Conservation (phyloP, 1,284 basidiomycete species). For the Heterobasidion irregulare region DNA sequence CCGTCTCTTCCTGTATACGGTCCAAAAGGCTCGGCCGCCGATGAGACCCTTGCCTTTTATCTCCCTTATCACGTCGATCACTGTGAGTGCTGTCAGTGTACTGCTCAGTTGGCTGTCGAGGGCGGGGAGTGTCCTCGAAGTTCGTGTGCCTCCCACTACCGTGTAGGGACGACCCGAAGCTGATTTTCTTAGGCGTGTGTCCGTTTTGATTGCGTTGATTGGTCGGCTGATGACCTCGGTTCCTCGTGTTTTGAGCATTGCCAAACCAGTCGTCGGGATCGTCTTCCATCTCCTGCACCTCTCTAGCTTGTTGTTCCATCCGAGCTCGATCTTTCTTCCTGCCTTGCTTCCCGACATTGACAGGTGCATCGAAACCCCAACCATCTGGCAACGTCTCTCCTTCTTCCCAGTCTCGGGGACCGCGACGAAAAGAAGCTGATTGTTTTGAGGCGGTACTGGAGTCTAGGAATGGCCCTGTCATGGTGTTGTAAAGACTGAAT, state of each 20-base stretch:
- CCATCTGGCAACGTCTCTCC: constrained; percentile 26
- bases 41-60: background rate
- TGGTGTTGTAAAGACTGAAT: constrained; percentile 64
- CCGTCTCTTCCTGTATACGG: constrained; percentile 3
- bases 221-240: constrained; percentile 12
- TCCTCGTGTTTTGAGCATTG: constrained; percentile 18
- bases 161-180: constrained; percentile 22
- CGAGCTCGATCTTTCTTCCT: constrained; percentile 50
- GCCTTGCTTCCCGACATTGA: constrained; percentile 57
- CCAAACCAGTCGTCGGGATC: constrained; percentile 59
- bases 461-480: constrained; percentile 69
- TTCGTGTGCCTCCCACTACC: background rate
- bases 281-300: constrained; percentile 39
- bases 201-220: background rate
- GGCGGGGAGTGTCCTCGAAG: background rate
- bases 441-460: constrained; percentile 18
- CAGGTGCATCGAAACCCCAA: constrained; percentile 38
- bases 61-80: background rate
- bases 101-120: background rate
- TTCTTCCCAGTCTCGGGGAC: constrained; percentile 27
- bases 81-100: background rate
- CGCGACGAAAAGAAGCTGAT: constrained; percentile 16
- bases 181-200: constrained; percentile 23
- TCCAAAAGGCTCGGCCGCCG: background rate
- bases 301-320: constrained; percentile 41